A percentile compares a stretch with the other conserved stretches of the same genome.
Evolutionary conservation across 2,329 filamentous ascomycete species (phyloP).

Genomic region (Apiospora koreana): DNA sequence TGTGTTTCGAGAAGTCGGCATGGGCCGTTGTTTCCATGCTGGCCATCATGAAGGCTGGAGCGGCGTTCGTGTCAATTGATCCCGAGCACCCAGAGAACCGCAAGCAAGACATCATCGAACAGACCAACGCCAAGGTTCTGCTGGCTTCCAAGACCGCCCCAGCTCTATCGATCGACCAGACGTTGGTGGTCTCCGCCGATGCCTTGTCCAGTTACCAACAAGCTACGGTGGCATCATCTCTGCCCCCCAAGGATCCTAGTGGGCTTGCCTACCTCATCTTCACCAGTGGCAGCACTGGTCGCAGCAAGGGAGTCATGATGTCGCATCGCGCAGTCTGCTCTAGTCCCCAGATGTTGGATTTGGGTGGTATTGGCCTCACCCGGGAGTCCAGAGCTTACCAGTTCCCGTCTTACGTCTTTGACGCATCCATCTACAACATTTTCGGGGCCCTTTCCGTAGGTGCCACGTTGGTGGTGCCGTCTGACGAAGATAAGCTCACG

Average conservation of each 20-base stretch:
- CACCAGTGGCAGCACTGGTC: slow-evolving; percentile 18
- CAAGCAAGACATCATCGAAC: neutral
- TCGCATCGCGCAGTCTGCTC: slow-evolving; percentile 12
- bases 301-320: slow-evolving; percentile 17
- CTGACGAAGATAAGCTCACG: neutral
- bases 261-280: slow-evolving; percentile 14
- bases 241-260: neutral
- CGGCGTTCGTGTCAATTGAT: slow-evolving; percentile 27
- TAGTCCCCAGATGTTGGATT: slow-evolving; percentile 6
- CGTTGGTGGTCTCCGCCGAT: neutral
- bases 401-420: slow-evolving; percentile 15
- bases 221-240: neutral
- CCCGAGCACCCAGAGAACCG: slow-evolving; percentile 9
- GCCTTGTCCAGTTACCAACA: neutral
- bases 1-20: slow-evolving; percentile 37
- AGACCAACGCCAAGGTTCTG: slow-evolving; percentile 12
- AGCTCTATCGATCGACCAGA: neutral
- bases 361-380: slow-evolving; percentile 42
- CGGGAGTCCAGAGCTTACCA: slow-evolving; percentile 39
- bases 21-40: slow-evolving; percentile 35
- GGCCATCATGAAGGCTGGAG: slow-evolving; percentile 37
- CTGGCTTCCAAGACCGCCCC: neutral
- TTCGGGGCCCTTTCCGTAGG: slow-evolving; percentile 10
- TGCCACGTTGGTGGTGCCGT: slow-evolving; percentile 13
- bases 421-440: slow-evolving; percentile 13